Evolutionary conservation across 192 early-diverging fungal species (phyloP).

Genomic region (Backusella parvicylindrica): DNA sequence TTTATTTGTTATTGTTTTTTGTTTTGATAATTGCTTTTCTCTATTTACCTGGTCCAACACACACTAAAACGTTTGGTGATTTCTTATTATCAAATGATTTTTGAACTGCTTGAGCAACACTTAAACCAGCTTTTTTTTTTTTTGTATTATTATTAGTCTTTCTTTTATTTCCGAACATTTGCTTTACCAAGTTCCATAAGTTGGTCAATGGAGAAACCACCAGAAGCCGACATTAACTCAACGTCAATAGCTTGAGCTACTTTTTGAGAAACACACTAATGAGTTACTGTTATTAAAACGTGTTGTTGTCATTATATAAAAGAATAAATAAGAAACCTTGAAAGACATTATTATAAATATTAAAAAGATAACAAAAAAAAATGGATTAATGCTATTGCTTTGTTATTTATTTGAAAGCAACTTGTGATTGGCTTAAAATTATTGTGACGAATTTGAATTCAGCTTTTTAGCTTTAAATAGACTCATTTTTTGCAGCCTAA

Average conservation of each 20-base stretch:
- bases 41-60: constrained; percentile 62
- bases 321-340: background rate
- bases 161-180: background rate
- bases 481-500: no score
- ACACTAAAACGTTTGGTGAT: constrained; percentile 59
- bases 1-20: background rate
- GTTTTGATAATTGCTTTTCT: background rate
- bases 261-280: constrained; percentile 56
- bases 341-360: background rate
- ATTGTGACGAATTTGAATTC: no score
- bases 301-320: background rate
- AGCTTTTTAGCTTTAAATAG: no score
- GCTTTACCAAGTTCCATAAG: constrained; percentile 62
- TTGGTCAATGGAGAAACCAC: constrained; percentile 88
- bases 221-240: constrained; percentile 74
- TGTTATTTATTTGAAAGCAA: no score
- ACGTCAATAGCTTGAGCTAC: constrained; percentile 74
- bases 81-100: constrained; percentile 58
- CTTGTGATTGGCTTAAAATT: no score
- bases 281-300: background rate
- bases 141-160: no score
- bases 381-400: no score
- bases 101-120: constrained; percentile 82
- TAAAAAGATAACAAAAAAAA: background rate
- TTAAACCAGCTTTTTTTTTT: constrained; percentile 69